phyloP scores from a whole-genome alignment of 2,329 filamentous ascomycete genomes.

The Scedosporium apiospermum region DNA sequence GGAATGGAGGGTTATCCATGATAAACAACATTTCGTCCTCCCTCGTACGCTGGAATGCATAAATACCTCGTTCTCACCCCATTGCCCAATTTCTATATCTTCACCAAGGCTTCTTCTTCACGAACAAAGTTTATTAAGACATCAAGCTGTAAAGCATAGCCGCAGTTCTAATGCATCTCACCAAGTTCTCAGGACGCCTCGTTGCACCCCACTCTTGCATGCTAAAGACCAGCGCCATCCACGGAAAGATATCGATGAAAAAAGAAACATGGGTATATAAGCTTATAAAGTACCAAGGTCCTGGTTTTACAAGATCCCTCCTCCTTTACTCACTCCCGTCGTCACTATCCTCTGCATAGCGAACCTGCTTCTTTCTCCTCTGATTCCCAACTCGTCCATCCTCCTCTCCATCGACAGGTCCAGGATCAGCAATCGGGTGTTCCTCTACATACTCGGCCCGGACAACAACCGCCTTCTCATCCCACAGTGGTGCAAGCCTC shows the following conservation, averaged over 20 bases:
- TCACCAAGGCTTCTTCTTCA: no score
- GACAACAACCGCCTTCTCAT: constrained; percentile 50
- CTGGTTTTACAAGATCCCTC: not conserved
- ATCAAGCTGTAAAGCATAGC: no score
- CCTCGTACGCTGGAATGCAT: no score
- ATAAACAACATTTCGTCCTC: no score
- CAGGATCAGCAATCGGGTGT: constrained; percentile 32
- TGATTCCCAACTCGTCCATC: constrained; percentile 5
- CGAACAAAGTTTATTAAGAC: no score
- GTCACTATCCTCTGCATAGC: constrained; percentile 25
- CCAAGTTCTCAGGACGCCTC: no score
- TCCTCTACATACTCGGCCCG: constrained; percentile 41
- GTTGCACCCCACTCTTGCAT: no score
- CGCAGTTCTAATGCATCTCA: no score
- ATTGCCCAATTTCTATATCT: no score
- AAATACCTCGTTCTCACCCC: no score
- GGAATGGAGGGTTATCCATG: not conserved
- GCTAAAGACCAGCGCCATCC: no score
- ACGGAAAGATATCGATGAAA: not conserved
- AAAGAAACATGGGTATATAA: not conserved
- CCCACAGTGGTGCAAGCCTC: constrained; percentile 60
- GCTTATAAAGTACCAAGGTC: not conserved
- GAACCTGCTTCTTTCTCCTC: constrained; percentile 15
- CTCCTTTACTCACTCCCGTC: not conserved
- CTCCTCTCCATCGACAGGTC: constrained; percentile 7